phyloP scores from a whole-genome alignment of 1,139 yeast genomes.

The Yamadazyma siamensis region DNA sequence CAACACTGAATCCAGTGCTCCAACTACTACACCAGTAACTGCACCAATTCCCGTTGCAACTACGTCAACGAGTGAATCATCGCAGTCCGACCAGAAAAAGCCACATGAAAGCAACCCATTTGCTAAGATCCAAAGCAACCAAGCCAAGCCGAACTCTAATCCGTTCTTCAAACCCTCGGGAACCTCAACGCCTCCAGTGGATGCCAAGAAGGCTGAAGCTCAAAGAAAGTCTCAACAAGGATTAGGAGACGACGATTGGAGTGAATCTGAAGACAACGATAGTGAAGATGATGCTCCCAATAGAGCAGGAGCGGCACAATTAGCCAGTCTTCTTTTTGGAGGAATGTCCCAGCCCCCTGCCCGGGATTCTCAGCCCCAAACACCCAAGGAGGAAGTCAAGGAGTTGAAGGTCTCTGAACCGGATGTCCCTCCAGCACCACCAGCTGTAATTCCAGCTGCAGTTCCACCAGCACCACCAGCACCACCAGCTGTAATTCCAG shows the following conservation, averaged over 20 bases:
- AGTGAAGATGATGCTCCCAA: conserved; percentile 47
- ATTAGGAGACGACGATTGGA: conserved; percentile 54
- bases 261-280: conserved; percentile 55
- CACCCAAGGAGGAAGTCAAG: conserved; percentile 8
- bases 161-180: conserved; percentile 49
- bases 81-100: conserved; percentile 2
- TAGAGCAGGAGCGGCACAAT: conserved; percentile 56
- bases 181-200: conserved; percentile 32
- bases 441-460: conserved; percentile 4
- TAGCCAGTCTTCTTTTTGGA: conserved; percentile 62
- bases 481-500: conserved; percentile 9
- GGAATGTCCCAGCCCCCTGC: conserved; percentile 52
- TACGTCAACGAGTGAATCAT: background rate
- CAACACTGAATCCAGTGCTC: conserved; percentile 6
- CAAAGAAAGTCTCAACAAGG: conserved; percentile 70
- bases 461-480: conserved; percentile 7
- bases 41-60: conserved; percentile 2
- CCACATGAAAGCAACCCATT: conserved; percentile 40
- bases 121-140: conserved; percentile 18
- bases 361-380: conserved; percentile 13
- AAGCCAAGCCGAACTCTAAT: conserved; percentile 18
- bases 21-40: conserved; percentile 11
- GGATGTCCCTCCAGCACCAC: conserved; percentile 9
- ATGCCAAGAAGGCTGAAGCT: conserved; percentile 55
- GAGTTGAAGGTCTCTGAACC: background rate